Conservation (phyloP, 345 rosid species). For the Anastatica hierochuntica region DNA sequence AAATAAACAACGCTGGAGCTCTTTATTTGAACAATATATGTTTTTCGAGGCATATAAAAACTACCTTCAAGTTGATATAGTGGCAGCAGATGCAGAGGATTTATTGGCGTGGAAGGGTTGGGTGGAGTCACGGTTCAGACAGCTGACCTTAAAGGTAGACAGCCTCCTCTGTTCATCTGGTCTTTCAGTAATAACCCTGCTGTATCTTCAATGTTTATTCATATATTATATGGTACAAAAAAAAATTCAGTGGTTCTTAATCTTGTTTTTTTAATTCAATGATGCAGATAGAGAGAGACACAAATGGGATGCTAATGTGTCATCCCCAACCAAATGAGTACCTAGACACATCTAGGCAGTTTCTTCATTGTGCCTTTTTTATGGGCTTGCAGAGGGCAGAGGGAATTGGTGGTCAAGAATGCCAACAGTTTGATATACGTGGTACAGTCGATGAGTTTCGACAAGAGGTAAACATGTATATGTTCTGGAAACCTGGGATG, state of each 20-base stretch:
- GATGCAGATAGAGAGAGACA: conserved; percentile 65
- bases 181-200: neutral
- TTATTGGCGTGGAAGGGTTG: conserved; percentile 68
- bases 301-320: conserved; percentile 63
- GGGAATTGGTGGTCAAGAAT: conserved; percentile 49
- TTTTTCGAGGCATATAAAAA: conserved; percentile 68
- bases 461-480: conserved; percentile 44
- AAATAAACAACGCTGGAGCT: conserved; percentile 51
- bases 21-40: conserved; percentile 51
- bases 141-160: conserved; percentile 53
- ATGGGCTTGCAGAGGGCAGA: conserved; percentile 71
- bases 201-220: neutral
- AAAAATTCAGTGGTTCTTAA: neutral
- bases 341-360: conserved; percentile 40
- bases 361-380: conserved; percentile 60
- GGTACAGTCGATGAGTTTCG: conserved; percentile 57
- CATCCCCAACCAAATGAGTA: conserved; percentile 66
- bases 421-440: conserved; percentile 72
- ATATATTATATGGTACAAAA: neutral
- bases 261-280: neutral
- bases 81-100: conserved; percentile 49
- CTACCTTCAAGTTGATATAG: conserved; percentile 60
- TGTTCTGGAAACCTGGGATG: conserved; percentile 75
- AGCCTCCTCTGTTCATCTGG: neutral
- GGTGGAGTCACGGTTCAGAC: conserved; percentile 76